Evolutionary conservation across 2,329 filamentous ascomycete genomes (phyloP).

Genomic region (Exutisphaerella laricina): DNA sequence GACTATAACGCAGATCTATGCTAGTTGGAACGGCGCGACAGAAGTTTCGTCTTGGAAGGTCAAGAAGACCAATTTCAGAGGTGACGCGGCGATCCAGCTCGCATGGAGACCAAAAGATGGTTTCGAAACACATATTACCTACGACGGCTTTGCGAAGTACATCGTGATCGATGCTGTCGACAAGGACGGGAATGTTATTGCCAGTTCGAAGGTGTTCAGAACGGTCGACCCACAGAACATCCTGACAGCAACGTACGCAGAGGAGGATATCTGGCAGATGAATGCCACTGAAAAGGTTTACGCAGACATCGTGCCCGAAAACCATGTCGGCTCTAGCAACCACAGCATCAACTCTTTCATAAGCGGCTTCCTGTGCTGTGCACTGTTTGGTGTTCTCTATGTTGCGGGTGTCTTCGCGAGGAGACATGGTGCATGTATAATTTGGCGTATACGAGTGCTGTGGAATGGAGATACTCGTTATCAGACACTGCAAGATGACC

Average conservation of each 20-base stretch:
- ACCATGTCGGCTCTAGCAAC: neutral
- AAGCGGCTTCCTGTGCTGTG: neutral
- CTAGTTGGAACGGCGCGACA: slow-evolving; percentile 47
- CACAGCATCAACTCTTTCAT: neutral
- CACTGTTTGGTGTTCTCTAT: neutral
- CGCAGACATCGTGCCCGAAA: neutral
- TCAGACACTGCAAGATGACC: neutral
- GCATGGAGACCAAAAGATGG: slow-evolving; percentile 11
- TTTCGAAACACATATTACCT: slow-evolving; percentile 17
- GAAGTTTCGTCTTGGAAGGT: slow-evolving; percentile 15
- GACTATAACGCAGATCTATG: slow-evolving; percentile 38
- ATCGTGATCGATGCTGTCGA: slow-evolving; percentile 19
- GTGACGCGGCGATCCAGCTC: slow-evolving; percentile 12
- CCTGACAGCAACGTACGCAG: slow-evolving; percentile 11
- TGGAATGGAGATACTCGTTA: neutral
- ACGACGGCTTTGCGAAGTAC: slow-evolving; percentile 15
- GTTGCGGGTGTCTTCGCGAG: neutral
- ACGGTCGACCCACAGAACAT: slow-evolving; percentile 2
- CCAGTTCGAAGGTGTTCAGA: slow-evolving; percentile 2
- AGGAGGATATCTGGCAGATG: slow-evolving; percentile 16
- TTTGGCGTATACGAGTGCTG: neutral
- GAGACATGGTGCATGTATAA: neutral
- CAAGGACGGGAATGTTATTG: slow-evolving; percentile 8
- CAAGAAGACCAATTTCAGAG: slow-evolving; percentile 15
- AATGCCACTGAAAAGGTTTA: slow-evolving; percentile 12